Base-by-base conservation (phyloP, 2,329 filamentous ascomycete genomes). In the Fusarium sp. region DNA sequence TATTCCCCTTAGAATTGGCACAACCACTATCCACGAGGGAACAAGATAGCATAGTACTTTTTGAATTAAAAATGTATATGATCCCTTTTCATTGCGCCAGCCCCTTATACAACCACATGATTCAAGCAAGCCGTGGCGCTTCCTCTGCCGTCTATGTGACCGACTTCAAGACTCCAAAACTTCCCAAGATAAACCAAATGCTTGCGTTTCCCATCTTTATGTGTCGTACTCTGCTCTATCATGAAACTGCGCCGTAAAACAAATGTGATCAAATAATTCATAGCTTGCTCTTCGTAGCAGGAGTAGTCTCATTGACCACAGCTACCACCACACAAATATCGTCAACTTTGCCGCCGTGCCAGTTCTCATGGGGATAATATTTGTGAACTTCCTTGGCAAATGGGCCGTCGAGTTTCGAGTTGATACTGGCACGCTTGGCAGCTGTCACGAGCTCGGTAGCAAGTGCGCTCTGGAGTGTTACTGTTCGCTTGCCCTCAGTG, bases 371-470 rank as follows among this genome's bases (percentile, higher is more conserved):
- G 0, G 96, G 95, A 73, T 93, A 97, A 76, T 92, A 90, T 76
- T 90, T 92, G 78, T 96, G 93, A 21, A 98, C 93, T 79, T 98
- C 94, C 80, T 93, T 97, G 42, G 96, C 94, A 79, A 99, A 99
- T 1, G 96, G 96, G 0, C 95, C 94, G 78, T 98, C 93, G 54
- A 93, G 83, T 75, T 91, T 93, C 50, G 86, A 88, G 80, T 97
- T 94, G 61, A 93, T 80, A 77, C 94, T 97, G 9, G 94, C 94
- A 10, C 88, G 84, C 81, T 98, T 98, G 8, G 96, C 95, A 54
- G 94, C 92, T 12, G 86, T 85, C 18, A 93, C 91, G 60, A 99
- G 90, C 37, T 92, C 90, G 4, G 90, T 88, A 0, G 96, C 95
- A 8, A 99, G 83, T 30, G 91, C 82, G 67, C 90, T 91, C 77